phyloP scores from a whole-genome alignment of 768 basidiomycete genomes.

The Ramaria sp. region DNA sequence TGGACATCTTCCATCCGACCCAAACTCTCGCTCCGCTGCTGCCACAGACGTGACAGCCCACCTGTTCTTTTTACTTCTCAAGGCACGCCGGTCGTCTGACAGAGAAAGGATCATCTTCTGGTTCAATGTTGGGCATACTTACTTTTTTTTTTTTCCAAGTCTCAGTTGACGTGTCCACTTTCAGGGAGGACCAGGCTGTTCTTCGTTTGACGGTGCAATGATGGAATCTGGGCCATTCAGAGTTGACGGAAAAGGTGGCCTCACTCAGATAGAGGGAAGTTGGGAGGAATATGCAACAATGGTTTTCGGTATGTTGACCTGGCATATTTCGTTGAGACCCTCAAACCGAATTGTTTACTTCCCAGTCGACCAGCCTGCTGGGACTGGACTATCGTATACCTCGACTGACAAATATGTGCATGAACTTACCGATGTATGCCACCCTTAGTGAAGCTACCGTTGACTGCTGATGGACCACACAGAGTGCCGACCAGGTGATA shows the following conservation, averaged over 20 bases:
- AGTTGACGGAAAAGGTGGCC: constrained; percentile 58
- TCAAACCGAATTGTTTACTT: constrained; percentile 1
- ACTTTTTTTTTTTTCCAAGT: background rate
- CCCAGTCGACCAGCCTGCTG: constrained; percentile 93
- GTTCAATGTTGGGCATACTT: constrained; percentile 74
- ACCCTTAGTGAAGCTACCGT: background rate
- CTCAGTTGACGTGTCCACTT: background rate
- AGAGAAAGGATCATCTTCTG: constrained; percentile 87
- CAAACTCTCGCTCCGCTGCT: constrained; percentile 37
- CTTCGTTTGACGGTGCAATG: constrained; percentile 93
- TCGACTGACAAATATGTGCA: constrained; percentile 80
- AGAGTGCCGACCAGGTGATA: constrained; percentile 72
- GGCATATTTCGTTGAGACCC: background rate
- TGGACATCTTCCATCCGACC: constrained; percentile 78
- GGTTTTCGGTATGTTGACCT: constrained; percentile 56
- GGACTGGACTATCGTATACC: constrained; percentile 88
- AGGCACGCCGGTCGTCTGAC: constrained; percentile 81
- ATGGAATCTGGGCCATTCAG: constrained; percentile 98
- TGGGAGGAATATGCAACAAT: constrained; percentile 98
- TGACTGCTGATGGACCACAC: constrained; percentile 5
- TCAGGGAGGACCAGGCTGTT: constrained; percentile 94
- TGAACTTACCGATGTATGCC: constrained; percentile 54
- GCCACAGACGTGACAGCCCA: constrained; percentile 61
- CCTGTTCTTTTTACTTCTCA: constrained; percentile 81
- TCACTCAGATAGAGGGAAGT: constrained; percentile 70